phyloP scores from a whole-genome alignment of 2,329 filamentous ascomycete species.

The Fusarium tricinctum region DNA sequence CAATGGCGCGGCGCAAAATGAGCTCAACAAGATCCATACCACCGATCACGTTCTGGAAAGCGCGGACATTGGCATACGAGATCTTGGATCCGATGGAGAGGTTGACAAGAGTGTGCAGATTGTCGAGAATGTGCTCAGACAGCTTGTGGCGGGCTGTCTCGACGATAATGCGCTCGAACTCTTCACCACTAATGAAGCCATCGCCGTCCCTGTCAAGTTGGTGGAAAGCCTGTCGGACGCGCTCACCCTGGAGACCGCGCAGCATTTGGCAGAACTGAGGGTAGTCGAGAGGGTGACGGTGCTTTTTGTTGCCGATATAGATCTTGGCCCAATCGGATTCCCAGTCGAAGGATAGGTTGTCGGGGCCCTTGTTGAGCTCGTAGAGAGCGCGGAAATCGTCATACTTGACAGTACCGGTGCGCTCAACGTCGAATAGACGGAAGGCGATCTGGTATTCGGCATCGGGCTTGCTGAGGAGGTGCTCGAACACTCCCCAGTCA shows the following conservation, averaged over 20 bases:
- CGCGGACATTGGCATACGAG: conserved; percentile 96
- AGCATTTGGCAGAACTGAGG: conserved; percentile 98
- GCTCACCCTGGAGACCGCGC: conserved; percentile 93
- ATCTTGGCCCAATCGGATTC: conserved; percentile 95
- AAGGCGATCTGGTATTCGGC: conserved; percentile 99
- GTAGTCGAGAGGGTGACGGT: conserved; percentile 93
- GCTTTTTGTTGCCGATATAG: conserved; percentile 90
- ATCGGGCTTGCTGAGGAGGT: conserved; percentile 92
- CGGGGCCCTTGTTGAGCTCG: conserved; percentile 86
- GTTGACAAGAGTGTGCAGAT: conserved; percentile 94
- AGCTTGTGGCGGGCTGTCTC: conserved; percentile 96
- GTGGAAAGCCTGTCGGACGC: conserved; percentile 95
- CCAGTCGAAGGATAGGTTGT: conserved; percentile 95
- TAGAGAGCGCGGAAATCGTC: conserved; percentile 89
- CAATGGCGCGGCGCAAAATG: conserved; percentile 88
- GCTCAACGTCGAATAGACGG: conserved; percentile 90
- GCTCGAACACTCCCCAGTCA: conserved; percentile 95
- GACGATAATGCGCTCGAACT: conserved; percentile 96
- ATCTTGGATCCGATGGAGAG: conserved; percentile 93
- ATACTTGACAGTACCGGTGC: conserved; percentile 88
- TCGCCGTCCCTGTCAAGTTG: conserved; percentile 91
- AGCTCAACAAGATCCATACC: conserved; percentile 98
- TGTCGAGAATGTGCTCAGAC: conserved; percentile 92
- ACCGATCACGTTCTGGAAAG: conserved; percentile 97
- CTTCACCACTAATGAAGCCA: conserved; percentile 93